These are phyloP conservation scores for Penicillium manginii DNA, from an alignment of 495 filamentous ascomycete species.

Conservation along the genomic window DNA sequence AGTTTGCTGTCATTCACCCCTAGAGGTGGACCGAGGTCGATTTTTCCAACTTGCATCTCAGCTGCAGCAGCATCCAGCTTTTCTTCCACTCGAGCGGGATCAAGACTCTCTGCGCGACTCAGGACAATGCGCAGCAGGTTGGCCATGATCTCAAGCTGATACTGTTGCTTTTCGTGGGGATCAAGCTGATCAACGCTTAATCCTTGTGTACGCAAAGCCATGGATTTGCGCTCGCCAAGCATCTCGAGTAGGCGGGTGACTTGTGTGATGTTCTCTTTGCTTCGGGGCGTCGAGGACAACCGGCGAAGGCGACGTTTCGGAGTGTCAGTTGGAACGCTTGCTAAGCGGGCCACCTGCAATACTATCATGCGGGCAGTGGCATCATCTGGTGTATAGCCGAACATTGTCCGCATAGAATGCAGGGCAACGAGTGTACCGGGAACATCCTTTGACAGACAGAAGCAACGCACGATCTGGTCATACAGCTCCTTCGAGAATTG, in stretches of 20 bases:
- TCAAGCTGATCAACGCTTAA: conserved; percentile 42
- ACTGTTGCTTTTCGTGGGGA: conserved; percentile 45
- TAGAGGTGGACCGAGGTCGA: conserved; percentile 37
- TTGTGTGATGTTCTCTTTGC: conserved; percentile 49
- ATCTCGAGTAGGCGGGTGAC: conserved; percentile 42
- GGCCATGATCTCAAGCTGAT: conserved; percentile 54
- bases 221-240: conserved; percentile 41
- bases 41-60: conserved; percentile 57
- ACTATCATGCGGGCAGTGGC: conserved; percentile 54
- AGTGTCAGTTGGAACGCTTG: conserved; percentile 42
- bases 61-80: conserved; percentile 49
- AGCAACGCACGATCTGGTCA: conserved; percentile 59
- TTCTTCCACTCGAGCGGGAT: conserved; percentile 40
- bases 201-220: conserved; percentile 39
- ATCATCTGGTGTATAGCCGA: conserved; percentile 57
- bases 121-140: conserved; percentile 56
- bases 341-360: conserved; percentile 53
- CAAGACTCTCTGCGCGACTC: conserved; percentile 40
- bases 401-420: conserved; percentile 55
- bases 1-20: conserved; percentile 38
- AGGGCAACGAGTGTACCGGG: conserved; percentile 64
- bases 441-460: conserved; percentile 58
- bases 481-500: conserved; percentile 57
- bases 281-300: conserved; percentile 44
- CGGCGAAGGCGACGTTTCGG: conserved; percentile 48